A percentile compares a stretch with the other conserved stretches of the same genome.
phyloP scores from a whole-genome alignment of 2,329 filamentous ascomycete genomes.

The Botrytis squamosa region DNA sequence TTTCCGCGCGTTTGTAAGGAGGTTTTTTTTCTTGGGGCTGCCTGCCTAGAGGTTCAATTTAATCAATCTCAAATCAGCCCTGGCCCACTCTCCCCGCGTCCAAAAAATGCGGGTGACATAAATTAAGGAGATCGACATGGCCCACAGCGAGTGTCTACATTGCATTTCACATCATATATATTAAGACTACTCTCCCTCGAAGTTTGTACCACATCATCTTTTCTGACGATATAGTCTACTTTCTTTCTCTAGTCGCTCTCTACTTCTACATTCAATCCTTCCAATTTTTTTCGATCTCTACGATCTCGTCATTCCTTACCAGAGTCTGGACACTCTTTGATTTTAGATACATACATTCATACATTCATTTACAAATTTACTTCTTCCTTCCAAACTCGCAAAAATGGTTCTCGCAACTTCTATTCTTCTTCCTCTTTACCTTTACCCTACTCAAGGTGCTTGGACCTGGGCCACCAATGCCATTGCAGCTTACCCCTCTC shows the following conservation, averaged over 20 bases:
- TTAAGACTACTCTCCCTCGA: not conserved
- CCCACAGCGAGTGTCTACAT: not conserved
- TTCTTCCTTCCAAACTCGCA: not conserved
- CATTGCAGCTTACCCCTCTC: not conserved
- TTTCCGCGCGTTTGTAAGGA: not conserved
- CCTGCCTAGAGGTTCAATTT: not conserved
- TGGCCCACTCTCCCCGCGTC: not conserved
- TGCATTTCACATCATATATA: not conserved
- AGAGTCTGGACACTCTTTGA: slow-evolving; percentile 15
- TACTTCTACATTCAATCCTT: not conserved
- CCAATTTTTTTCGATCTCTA: not conserved
- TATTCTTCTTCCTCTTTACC: slow-evolving; percentile 20
- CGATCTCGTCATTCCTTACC: not conserved
- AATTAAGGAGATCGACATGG: not conserved
- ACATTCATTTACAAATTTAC: not conserved
- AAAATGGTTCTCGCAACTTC: slow-evolving; percentile 16
- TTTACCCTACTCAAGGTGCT: slow-evolving; percentile 10
- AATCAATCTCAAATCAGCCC: slow-evolving; percentile 11
- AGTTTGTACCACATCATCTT: not conserved
- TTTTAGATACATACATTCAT: not conserved
- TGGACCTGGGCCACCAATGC: slow-evolving; percentile 16
- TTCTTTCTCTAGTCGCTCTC: slow-evolving; percentile 1
- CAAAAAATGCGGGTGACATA: not conserved
- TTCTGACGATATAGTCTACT: not conserved
- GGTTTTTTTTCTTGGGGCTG: not conserved